These are phyloP conservation scores for Daldinia sp. DNA, from an alignment of 2,329 filamentous ascomycete genomes.

Conservation along the genomic window DNA sequence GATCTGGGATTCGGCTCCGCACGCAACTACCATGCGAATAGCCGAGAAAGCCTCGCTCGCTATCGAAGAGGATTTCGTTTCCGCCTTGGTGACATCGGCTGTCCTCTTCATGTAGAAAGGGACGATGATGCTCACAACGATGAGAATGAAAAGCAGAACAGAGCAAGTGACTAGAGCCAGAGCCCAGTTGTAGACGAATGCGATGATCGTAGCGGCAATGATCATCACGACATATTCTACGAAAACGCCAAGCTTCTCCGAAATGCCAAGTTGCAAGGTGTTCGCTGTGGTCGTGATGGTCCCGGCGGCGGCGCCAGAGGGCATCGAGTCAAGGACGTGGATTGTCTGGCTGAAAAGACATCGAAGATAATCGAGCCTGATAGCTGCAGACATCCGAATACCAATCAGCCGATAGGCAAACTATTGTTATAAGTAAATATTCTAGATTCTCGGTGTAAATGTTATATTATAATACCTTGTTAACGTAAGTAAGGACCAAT, in stretches of 20 bases:
- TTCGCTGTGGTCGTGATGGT: conserved; percentile 75
- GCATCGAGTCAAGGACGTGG: conserved; percentile 75
- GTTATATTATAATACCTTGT: conserved; percentile 58
- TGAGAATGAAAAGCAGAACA: conserved; percentile 66
- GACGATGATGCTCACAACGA: conserved; percentile 62
- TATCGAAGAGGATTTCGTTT: conserved; percentile 68
- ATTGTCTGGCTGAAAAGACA: conserved; percentile 74
- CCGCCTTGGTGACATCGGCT: conserved; percentile 61
- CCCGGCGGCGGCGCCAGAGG: conserved; percentile 69
- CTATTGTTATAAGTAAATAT: conserved; percentile 49
- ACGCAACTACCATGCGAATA: conserved; percentile 72
- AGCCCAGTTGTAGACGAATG: conserved; percentile 69
- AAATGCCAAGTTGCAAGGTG: conserved; percentile 73
- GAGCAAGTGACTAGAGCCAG: conserved; percentile 70
- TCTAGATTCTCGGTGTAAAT: background rate
- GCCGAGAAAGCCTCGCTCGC: conserved; percentile 71
- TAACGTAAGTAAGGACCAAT: conserved; percentile 72
- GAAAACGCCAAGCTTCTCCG: conserved; percentile 71
- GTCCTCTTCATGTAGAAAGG: conserved; percentile 69
- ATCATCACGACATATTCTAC: conserved; percentile 68
- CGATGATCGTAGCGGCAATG: conserved; percentile 64
- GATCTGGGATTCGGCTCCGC: conserved; percentile 69
- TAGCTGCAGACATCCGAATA: conserved; percentile 70
- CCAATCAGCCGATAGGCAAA: conserved; percentile 72
- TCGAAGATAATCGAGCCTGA: conserved; percentile 73